phyloP scores from a whole-genome alignment of 805 yeast genomes.

The Starmerella stigmatis region DNA sequence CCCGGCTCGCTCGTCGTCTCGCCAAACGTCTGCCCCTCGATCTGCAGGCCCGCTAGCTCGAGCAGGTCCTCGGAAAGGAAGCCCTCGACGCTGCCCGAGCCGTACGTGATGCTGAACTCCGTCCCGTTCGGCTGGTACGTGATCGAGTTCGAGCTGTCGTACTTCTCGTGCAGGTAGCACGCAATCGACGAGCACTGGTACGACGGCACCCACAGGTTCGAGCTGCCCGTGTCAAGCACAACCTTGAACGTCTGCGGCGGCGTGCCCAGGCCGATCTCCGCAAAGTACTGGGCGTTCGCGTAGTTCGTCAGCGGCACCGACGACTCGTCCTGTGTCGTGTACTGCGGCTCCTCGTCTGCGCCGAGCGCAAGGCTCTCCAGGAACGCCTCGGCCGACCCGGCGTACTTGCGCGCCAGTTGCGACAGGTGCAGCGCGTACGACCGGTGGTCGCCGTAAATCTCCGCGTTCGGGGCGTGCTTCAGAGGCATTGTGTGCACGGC shows the following conservation, averaged over 20 bases:
- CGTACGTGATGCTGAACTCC: slow-evolving; percentile 76
- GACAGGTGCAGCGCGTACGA: slow-evolving; percentile 22
- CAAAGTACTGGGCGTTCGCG: slow-evolving; percentile 89
- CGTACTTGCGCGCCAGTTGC: slow-evolving; percentile 24
- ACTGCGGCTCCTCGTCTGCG: slow-evolving; percentile 17
- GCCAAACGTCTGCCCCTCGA: slow-evolving; percentile 86
- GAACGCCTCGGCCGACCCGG: slow-evolving; percentile 15
- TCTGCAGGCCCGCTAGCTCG: slow-evolving; percentile 69
- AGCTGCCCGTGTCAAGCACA: slow-evolving; percentile 89
- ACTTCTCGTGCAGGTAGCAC: slow-evolving; percentile 86
- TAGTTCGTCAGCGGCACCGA: slow-evolving; percentile 79
- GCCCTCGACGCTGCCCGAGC: slow-evolving; percentile 88
- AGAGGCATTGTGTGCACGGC: slow-evolving; percentile 21
- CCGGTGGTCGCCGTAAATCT: slow-evolving; percentile 20
- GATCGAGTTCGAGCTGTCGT: slow-evolving; percentile 72
- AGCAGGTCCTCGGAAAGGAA: slow-evolving; percentile 79
- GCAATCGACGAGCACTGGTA: slow-evolving; percentile 84
- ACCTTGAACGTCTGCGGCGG: slow-evolving; percentile 93
- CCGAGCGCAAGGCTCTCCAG: slow-evolving; percentile 12
- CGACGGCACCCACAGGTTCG: slow-evolving; percentile 95
- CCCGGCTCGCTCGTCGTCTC: slow-evolving; percentile 98
- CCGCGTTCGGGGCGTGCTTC: slow-evolving; percentile 16
- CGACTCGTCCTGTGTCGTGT: background rate
- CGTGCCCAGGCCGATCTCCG: slow-evolving; percentile 84
- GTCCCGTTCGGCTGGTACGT: slow-evolving; percentile 81